Percentiles rank a stretch among this genome's conserved stretches.
Evolutionary conservation across 2,329 filamentous ascomycete species (phyloP).

Genomic region (Colletotrichum chrysophilum): DNA sequence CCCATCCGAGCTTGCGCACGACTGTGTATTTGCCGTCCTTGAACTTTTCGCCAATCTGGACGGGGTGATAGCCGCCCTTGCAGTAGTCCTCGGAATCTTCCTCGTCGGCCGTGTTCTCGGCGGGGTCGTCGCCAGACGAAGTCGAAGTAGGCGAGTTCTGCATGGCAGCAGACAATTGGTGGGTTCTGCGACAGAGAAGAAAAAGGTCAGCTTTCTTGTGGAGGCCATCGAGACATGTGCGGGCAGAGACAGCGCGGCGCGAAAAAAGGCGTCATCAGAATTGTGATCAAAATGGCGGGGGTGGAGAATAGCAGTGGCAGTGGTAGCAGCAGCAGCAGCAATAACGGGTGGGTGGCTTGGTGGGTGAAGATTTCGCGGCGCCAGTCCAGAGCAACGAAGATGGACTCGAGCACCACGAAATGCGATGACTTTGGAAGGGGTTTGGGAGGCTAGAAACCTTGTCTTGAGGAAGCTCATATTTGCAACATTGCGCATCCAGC

Average conservation of each 20-base stretch:
- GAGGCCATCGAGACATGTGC: background rate
- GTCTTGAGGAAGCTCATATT: constrained; percentile 51
- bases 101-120: constrained; percentile 94
- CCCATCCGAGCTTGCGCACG: constrained; percentile 96
- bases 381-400: background rate
- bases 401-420: background rate
- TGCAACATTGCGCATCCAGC: constrained; percentile 38
- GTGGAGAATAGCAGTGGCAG: constrained; percentile 16
- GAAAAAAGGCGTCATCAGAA: background rate
- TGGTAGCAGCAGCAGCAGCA: background rate
- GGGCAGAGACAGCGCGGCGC: background rate
- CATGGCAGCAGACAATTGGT: constrained; percentile 59
- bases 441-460: constrained; percentile 34
- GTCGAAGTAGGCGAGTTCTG: constrained; percentile 78
- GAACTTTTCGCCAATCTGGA: constrained; percentile 93
- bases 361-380: constrained; percentile 17
- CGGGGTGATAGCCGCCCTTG: constrained; percentile 98
- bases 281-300: constrained; percentile 9
- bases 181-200: constrained; percentile 48
- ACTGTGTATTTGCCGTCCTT: constrained; percentile 97
- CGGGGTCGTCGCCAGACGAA: constrained; percentile 80
- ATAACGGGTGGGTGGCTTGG: background rate
- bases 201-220: constrained; percentile 3
- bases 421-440: constrained; percentile 2
- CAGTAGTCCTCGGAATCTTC: constrained; percentile 99